Conservation (phyloP, 495 filamentous ascomycete species). For the Pyrenula aspistea region DNA sequence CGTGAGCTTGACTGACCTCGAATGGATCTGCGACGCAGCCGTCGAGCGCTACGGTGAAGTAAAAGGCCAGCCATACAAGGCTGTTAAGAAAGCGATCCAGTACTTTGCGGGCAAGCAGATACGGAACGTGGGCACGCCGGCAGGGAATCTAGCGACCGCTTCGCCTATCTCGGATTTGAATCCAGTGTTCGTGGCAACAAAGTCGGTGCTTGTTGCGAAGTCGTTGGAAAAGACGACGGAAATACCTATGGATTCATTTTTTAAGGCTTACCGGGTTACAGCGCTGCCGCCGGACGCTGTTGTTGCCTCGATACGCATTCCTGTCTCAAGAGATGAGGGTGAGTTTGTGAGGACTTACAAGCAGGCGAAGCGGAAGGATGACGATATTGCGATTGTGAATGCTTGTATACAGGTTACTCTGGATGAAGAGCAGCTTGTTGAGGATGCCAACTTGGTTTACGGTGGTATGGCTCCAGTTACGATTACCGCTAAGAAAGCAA, state of each 20-base stretch:
- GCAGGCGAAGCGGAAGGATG: constrained; percentile 90
- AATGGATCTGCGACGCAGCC: constrained; percentile 53
- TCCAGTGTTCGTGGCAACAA: constrained; percentile 82
- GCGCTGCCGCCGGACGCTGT: constrained; percentile 72
- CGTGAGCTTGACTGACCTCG: constrained; percentile 44
- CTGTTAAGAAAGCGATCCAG: constrained; percentile 36
- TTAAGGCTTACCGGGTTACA: constrained; percentile 81
- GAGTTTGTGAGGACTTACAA: constrained; percentile 77
- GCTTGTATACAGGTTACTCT: constrained; percentile 63
- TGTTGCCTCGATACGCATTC: constrained; percentile 78
- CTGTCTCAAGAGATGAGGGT: constrained; percentile 51
- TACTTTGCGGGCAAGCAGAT: constrained; percentile 97
- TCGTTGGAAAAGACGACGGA: constrained; percentile 56
- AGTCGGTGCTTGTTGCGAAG: constrained; percentile 69
- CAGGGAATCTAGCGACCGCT: constrained; percentile 88
- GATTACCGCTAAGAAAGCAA: constrained; percentile 65
- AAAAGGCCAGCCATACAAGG: constrained; percentile 49
- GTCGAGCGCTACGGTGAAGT: constrained; percentile 65
- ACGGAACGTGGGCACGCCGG: constrained; percentile 90
- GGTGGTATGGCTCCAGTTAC: constrained; percentile 88
- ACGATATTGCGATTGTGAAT: constrained; percentile 95
- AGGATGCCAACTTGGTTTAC: constrained; percentile 66
- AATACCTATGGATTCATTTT: constrained; percentile 87
- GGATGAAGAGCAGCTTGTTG: constrained; percentile 50
- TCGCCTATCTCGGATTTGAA: constrained; percentile 96